A percentile compares a stretch with the other conserved stretches of the same genome.
These are phyloP conservation scores for Fusarium chuoi DNA, from an alignment of 2,329 filamentous ascomycete genomes.

Conservation along the genomic window DNA sequence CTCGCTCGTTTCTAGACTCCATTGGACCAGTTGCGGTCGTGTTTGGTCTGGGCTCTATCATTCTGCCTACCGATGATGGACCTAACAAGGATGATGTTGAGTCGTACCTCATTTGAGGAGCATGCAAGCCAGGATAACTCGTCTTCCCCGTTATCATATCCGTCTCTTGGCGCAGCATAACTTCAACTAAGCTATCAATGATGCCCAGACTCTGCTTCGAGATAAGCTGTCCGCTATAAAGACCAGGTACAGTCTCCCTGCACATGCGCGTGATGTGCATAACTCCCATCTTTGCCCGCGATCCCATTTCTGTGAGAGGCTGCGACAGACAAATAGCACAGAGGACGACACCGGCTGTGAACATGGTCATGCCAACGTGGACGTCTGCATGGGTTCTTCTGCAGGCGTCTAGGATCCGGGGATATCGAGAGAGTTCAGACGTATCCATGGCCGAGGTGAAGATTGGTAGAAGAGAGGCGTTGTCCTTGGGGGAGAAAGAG, in stretches of 20 bases:
- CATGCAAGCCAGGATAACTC: accelerated
- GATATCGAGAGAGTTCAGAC: accelerated
- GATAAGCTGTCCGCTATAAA: not conserved
- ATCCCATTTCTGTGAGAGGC: not conserved
- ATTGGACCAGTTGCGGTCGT: accelerated
- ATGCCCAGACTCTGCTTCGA: not conserved
- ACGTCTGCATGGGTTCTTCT: not conserved
- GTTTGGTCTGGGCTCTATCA: accelerated
- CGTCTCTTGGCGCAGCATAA: not conserved
- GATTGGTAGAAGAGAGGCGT: accelerated
- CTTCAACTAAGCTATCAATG: not conserved
- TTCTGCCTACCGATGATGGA: not conserved
- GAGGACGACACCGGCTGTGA: not conserved
- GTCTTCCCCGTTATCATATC: not conserved
- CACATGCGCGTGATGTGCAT: not conserved
- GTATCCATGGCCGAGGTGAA: not conserved
- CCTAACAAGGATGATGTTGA: too few relatives aligned
- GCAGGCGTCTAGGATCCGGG: not conserved
- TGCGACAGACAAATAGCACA: not conserved
- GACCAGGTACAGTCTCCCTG: accelerated
- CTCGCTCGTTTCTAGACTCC: too few relatives aligned
- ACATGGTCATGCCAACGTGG: not conserved
- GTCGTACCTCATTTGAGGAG: too few relatives aligned
- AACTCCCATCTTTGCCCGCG: accelerated
- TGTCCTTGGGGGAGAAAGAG: accelerated